Evolutionary conservation across 805 yeast genomes (phyloP).

Genomic region (Lipomyces mesembrius): DNA sequence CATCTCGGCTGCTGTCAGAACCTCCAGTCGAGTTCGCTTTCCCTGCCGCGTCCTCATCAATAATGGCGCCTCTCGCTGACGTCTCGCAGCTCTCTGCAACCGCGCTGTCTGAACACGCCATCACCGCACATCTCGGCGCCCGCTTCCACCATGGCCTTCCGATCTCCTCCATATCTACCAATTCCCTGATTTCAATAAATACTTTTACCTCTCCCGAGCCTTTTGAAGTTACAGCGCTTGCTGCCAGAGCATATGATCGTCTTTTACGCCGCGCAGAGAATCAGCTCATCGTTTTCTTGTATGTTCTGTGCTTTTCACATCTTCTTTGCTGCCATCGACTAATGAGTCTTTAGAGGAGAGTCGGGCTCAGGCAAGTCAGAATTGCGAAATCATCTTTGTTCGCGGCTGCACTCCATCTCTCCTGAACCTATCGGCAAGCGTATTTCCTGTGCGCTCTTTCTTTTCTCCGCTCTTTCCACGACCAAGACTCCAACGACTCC

Average conservation of each 20-base stretch:
- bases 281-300: constrained; percentile 47
- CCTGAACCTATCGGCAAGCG: constrained; percentile 14
- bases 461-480: constrained; percentile 49
- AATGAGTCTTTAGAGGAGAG: constrained; percentile 43
- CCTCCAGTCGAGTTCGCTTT: background rate
- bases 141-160: constrained; percentile 51
- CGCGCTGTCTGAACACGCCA: constrained; percentile 47
- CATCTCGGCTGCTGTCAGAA: background rate
- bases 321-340: constrained; percentile 1
- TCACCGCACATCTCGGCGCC: constrained; percentile 52
- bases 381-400: constrained; percentile 44
- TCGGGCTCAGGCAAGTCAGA: constrained; percentile 50
- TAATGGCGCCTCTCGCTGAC: constrained; percentile 43
- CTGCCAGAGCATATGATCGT: constrained; percentile 48
- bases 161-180: constrained; percentile 47
- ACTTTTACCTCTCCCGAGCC: constrained; percentile 48
- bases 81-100: constrained; percentile 47
- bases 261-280: constrained; percentile 47
- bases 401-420: constrained; percentile 39
- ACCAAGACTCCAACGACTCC: constrained; percentile 47
- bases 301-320: background rate
- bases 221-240: constrained; percentile 46
- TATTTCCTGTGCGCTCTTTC: constrained; percentile 42
- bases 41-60: background rate
- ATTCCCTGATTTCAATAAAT: constrained; percentile 48